phyloP scores from a whole-genome alignment of 805 yeast genomes.

The Saturnispora sekii region DNA sequence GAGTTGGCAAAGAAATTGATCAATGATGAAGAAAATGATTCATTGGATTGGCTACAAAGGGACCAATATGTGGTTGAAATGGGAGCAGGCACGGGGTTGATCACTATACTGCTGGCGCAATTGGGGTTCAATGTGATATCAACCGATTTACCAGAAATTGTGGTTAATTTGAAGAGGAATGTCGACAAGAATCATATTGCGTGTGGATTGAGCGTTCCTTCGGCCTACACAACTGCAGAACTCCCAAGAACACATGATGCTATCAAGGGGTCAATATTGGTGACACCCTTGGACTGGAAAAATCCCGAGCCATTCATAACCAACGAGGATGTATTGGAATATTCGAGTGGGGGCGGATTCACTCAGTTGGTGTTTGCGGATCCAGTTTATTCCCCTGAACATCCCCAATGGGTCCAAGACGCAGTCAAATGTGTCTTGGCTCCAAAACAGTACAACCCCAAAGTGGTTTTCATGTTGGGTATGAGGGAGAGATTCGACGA shows the following conservation, averaged over 20 bases:
- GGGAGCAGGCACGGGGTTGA: conserved; percentile 95
- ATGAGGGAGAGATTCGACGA: conserved; percentile 53
- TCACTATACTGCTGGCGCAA: conserved; percentile 59
- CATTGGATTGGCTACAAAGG: background rate
- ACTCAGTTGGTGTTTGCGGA: conserved; percentile 69
- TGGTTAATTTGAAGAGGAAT: conserved; percentile 56
- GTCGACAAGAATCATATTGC: conserved; percentile 39
- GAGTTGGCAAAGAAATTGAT: conserved; percentile 51
- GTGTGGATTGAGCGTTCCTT: background rate
- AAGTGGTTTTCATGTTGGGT: conserved; percentile 68
- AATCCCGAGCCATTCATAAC: conserved; percentile 34
- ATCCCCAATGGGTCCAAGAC: conserved; percentile 62
- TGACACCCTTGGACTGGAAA: conserved; percentile 60
- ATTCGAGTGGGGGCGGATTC: conserved; percentile 26
- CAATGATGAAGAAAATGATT: conserved; percentile 8
- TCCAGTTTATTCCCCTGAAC: conserved; percentile 77
- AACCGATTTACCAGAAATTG: conserved; percentile 76
- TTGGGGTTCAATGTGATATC: conserved; percentile 42
- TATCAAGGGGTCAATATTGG: conserved; percentile 19
- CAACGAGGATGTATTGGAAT: conserved; percentile 12
- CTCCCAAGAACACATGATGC: conserved; percentile 16
- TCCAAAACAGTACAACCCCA: conserved; percentile 21
- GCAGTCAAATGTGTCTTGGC: conserved; percentile 45
- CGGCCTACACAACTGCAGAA: background rate
- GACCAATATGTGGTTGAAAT: conserved; percentile 48